These are phyloP conservation scores for Hypoxylon sp. DNA, from an alignment of 2,329 filamentous ascomycete species.

Conservation along the genomic window DNA sequence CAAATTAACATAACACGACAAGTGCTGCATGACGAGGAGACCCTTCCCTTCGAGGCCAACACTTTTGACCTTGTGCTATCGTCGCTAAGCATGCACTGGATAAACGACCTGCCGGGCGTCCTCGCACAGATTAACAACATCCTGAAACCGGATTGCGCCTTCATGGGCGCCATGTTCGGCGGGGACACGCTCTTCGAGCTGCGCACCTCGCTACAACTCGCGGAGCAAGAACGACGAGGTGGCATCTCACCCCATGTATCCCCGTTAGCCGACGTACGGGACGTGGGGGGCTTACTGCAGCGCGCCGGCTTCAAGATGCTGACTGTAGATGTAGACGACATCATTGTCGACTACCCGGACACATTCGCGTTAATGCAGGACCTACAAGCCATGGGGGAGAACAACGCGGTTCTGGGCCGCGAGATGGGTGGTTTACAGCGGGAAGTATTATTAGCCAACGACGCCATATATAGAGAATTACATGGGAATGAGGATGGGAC, in stretches of 20 bases:
- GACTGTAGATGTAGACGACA: constrained; percentile 97
- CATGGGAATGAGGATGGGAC: constrained; percentile 84
- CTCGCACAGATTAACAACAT: constrained; percentile 87
- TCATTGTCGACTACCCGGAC: constrained; percentile 93
- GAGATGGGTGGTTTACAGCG: constrained; percentile 82
- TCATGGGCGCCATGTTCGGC: constrained; percentile 96
- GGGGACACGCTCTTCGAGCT: constrained; percentile 95
- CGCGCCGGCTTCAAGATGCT: constrained; percentile 94
- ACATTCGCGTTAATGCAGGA: constrained; percentile 93
- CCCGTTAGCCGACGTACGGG: constrained; percentile 90
- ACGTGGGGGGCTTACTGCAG: constrained; percentile 88
- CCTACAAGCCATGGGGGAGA: constrained; percentile 95
- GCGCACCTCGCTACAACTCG: constrained; percentile 91
- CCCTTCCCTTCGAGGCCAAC: constrained; percentile 79
- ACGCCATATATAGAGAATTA: constrained; percentile 88
- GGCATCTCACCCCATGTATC: constrained; percentile 92
- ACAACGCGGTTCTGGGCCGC: constrained; percentile 87
- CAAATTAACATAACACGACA: constrained; percentile 79
- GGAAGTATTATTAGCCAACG: constrained; percentile 87
- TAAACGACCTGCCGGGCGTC: constrained; percentile 92
- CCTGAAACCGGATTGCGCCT: constrained; percentile 90
- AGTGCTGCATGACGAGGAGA: constrained; percentile 80
- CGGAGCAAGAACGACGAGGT: constrained; percentile 90
- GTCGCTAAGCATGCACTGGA: constrained; percentile 93
- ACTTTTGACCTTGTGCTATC: constrained; percentile 92